A percentile compares a stretch with the other conserved stretches of the same genome.
These are phyloP conservation scores for Carnegiea gigantea DNA, from an alignment of 179 eudicot species.

Conservation along the genomic window DNA sequence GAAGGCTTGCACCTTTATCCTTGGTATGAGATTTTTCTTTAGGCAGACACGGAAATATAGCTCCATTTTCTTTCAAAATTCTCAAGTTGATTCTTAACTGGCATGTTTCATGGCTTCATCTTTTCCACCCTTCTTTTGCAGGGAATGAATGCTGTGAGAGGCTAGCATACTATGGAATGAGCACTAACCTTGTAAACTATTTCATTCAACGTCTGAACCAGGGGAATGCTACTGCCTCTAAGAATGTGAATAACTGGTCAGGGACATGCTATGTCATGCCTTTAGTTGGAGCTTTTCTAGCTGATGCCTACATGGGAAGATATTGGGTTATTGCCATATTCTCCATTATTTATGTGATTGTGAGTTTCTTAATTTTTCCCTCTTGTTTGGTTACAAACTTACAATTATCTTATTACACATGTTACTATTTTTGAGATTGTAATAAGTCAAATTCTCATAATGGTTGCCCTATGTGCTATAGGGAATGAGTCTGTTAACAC, in stretches of 20 bases:
- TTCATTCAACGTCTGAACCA: conserved; percentile 36
- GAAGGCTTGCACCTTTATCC: conserved; percentile 47
- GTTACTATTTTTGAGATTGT: background rate
- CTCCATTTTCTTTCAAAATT: background rate
- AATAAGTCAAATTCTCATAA: conserved; percentile 1
- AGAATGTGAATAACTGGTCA: conserved; percentile 63
- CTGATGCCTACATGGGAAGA: conserved; percentile 72
- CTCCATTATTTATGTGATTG: conserved; percentile 57
- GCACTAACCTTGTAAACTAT: conserved; percentile 61
- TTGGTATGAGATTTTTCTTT: conserved; percentile 28
- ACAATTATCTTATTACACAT: background rate
- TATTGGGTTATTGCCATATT: conserved; percentile 62
- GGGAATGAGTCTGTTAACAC: conserved; percentile 61
- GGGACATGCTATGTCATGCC: conserved; percentile 69
- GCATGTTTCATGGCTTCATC: background rate
- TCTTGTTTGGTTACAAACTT: background rate
- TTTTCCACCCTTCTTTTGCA: conserved; percentile 13
- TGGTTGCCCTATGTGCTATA: conserved; percentile 14
- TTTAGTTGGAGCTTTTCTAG: conserved; percentile 67
- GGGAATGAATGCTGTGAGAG: conserved; percentile 72
- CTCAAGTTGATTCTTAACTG: background rate
- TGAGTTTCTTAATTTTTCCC: conserved; percentile 27
- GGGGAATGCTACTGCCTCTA: conserved; percentile 48
- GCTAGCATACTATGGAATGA: conserved; percentile 69
- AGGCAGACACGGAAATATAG: background rate